A percentile compares a stretch with the other conserved stretches of the same genome.
These are phyloP conservation scores for Trichomonascaceae sp. DNA, from an alignment of 1,139 yeast genomes.

Conservation along the genomic window DNA sequence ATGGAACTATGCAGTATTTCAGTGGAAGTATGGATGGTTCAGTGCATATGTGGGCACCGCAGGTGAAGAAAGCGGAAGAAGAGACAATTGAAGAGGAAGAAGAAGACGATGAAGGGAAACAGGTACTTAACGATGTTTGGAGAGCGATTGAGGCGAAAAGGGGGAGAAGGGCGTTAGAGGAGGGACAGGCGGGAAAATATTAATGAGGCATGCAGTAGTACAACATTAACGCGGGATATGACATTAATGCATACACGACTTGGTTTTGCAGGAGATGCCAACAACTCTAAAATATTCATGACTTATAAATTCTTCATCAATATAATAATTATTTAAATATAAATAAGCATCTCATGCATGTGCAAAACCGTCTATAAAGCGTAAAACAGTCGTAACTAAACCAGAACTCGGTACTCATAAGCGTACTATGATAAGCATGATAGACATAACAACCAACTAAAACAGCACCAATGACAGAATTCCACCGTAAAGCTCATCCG, in stretches of 20 bases:
- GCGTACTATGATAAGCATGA: no score
- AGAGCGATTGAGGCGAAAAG: background rate
- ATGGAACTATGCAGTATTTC: constrained; percentile 26
- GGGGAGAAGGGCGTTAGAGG: background rate
- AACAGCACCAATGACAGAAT: no score
- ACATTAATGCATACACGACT: no score
- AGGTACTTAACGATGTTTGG: constrained; percentile 6
- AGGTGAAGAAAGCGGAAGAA: background rate
- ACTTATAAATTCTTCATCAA: background rate
- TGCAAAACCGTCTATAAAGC: no score
- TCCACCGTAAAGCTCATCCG: background rate
- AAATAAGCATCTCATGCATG: background rate
- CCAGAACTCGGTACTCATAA: no score
- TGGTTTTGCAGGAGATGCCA: no score
- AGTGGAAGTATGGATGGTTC: constrained; percentile 34
- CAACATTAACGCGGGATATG: no score
- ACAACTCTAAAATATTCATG: background rate
- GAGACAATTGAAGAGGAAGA: constrained; percentile 6
- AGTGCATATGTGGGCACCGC: constrained; percentile 29
- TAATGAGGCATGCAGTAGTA: no score
- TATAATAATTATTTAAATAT: background rate
- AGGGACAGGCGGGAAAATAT: background rate
- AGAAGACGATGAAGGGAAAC: constrained; percentile 3
- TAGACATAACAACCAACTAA: no score
- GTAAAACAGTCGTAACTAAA: no score